A percentile compares a stretch with the other conserved stretches of the same genome.
Evolutionary conservation across 352 stramenopile species (phyloP).

Genomic region (Thalassiosira hispida): DNA sequence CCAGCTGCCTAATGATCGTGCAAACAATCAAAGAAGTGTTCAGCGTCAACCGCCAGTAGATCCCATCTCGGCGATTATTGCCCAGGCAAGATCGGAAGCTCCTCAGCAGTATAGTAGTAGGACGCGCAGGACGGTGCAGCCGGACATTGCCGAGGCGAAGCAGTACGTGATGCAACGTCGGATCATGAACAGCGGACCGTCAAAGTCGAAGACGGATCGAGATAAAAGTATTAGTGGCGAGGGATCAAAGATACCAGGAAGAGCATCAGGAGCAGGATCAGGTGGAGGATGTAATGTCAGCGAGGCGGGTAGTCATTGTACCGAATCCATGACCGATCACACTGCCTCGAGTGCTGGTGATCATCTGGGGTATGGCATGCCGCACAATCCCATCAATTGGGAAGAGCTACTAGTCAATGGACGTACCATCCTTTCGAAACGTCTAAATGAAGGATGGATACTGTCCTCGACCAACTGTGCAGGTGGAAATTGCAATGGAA

Average conservation of each 20-base stretch:
- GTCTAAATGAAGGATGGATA: constrained; percentile 30
- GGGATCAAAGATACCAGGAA: too few species aligned
- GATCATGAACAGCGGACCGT: not conserved
- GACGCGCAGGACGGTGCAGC: not conserved
- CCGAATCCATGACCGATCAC: constrained; percentile 8
- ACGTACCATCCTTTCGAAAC: constrained; percentile 17
- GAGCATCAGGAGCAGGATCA: too few species aligned
- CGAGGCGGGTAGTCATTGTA: not conserved
- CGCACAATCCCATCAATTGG: constrained; percentile 5
- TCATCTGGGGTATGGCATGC: not conserved
- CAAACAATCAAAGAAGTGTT: not conserved
- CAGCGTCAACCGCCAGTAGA: not conserved
- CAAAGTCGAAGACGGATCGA: too few species aligned
- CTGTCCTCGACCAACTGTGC: constrained; percentile 24
- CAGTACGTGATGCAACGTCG: constrained; percentile 2
- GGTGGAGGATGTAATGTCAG: not conserved
- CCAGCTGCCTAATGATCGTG: not conserved
- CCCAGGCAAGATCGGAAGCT: constrained; percentile 16
- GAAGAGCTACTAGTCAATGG: constrained; percentile 19
- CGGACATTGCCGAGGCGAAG: constrained; percentile 20
- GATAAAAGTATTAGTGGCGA: too few species aligned
- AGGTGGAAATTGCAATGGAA: constrained; percentile 33
- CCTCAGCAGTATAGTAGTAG: not conserved
- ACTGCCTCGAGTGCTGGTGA: not conserved
- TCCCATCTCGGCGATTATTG: constrained; percentile 31